Percentiles rank a stretch among this genome's conserved stretches.
phyloP scores from a whole-genome alignment of 78 protist genomes.

The Guillardia theta region DNA sequence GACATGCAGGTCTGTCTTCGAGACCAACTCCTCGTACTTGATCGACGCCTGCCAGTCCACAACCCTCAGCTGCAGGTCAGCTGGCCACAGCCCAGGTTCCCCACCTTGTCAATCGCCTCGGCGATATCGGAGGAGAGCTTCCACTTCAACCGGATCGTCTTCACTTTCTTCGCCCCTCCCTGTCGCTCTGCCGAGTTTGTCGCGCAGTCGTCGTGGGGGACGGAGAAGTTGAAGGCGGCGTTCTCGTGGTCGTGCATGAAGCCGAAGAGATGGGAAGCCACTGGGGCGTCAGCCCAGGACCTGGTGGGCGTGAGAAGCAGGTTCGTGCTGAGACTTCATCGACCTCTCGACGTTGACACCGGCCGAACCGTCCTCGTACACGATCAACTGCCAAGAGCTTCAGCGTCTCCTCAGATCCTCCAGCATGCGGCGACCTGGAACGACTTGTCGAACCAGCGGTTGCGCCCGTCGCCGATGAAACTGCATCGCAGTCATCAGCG shows the following conservation, averaged over 20 bases:
- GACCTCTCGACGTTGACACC: neutral
- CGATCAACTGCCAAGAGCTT: neutral
- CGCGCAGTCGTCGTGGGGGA: neutral
- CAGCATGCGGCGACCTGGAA: neutral
- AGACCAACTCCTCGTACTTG: neutral
- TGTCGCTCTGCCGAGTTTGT: neutral
- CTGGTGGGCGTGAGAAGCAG: neutral
- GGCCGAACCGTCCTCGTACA: neutral
- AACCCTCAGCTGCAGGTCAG: neutral
- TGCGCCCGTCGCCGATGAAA: neutral
- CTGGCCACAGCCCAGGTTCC: neutral
- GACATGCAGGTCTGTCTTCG: neutral
- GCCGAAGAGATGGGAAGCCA: neutral
- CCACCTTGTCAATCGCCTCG: neutral
- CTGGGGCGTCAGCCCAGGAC: slow-evolving; percentile 18
- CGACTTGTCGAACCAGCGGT: neutral
- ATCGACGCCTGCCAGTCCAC: neutral
- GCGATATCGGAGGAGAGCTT: neutral
- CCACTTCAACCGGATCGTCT: neutral
- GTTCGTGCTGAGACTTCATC: neutral
- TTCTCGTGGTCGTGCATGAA: slow-evolving; percentile 35
- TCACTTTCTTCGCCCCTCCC: neutral
- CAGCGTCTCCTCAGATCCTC: neutral
- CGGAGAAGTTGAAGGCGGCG: neutral
- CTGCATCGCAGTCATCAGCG: too few relatives aligned